These are phyloP conservation scores for Herpotrichia juniperi DNA, from an alignment of 2,329 filamentous ascomycete species.

Conservation along the genomic window DNA sequence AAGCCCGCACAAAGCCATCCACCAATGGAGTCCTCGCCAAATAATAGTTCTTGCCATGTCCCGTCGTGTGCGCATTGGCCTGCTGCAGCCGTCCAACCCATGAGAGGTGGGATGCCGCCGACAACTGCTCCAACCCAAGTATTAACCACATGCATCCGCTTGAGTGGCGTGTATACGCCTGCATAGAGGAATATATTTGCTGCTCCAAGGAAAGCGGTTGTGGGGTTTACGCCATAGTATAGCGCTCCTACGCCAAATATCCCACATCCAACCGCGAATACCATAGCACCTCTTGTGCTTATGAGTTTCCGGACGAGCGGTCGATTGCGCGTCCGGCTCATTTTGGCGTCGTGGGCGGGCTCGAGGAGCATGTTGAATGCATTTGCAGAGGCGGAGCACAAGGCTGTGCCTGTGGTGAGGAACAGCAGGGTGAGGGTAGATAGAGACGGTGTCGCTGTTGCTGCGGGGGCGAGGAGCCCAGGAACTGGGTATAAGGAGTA, in stretches of 20 bases:
- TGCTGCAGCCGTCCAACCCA: constrained; percentile 97
- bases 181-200: constrained; percentile 90
- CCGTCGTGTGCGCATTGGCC: constrained; percentile 73
- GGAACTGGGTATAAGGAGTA: constrained; percentile 95
- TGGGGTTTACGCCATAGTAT: constrained; percentile 92
- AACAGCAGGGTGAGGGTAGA: constrained; percentile 91
- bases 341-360: constrained; percentile 84
- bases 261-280: constrained; percentile 81
- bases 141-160: constrained; percentile 83
- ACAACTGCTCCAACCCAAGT: constrained; percentile 96
- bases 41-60: constrained; percentile 77
- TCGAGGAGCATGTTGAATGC: constrained; percentile 98
- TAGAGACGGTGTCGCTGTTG: constrained; percentile 75
- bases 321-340: constrained; percentile 90
- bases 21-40: constrained; percentile 72
- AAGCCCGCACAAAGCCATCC: constrained; percentile 88
- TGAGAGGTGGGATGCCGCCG: constrained; percentile 90
- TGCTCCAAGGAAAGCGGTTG: constrained; percentile 82
- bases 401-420: constrained; percentile 84
- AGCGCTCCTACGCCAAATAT: constrained; percentile 72
- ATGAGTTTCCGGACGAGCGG: constrained; percentile 86
- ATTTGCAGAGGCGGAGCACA: constrained; percentile 91
- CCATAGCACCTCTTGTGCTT: constrained; percentile 69
- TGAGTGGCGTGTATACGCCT: constrained; percentile 89
- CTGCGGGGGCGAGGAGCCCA: constrained; percentile 74